Evolutionary conservation across 306 rosid genomes (phyloP).

Genomic region (Mimosa pudica): DNA sequence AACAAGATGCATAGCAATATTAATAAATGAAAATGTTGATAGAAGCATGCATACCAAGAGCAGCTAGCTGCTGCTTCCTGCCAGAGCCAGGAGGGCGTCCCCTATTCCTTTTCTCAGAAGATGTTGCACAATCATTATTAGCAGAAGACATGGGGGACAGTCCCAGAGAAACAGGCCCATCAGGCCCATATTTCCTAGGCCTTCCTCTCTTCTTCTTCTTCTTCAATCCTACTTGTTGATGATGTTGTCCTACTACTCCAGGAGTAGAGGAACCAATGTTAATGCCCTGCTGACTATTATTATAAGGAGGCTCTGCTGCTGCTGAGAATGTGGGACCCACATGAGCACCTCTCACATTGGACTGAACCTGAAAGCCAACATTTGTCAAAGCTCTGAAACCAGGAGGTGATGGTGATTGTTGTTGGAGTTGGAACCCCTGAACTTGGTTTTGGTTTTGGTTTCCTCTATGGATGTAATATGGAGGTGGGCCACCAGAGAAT

Average conservation of each 20-base stretch:
- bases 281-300: conserved; percentile 62
- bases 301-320: conserved; percentile 47
- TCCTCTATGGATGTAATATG: conserved; percentile 87
- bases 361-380: conserved; percentile 57
- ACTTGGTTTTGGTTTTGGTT: conserved; percentile 36
- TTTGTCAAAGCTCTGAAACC: conserved; percentile 74
- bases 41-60: conserved; percentile 53
- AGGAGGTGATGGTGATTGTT: conserved; percentile 42
- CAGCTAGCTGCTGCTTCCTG: conserved; percentile 84
- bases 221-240: conserved; percentile 36
- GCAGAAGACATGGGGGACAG: conserved; percentile 66
- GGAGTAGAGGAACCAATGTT: conserved; percentile 51
- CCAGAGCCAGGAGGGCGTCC: conserved; percentile 96
- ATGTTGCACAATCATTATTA: conserved; percentile 8
- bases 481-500: conserved; percentile 78
- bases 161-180: conserved; percentile 71
- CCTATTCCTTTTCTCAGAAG: conserved; percentile 54
- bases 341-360: conserved; percentile 55
- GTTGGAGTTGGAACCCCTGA: conserved; percentile 56
- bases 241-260: conserved; percentile 2
- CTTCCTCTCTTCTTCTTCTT: conserved; percentile 95
- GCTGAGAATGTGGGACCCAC: conserved; percentile 60
- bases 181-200: conserved; percentile 92
- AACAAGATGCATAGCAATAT: too few species aligned
- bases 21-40: too few species aligned